Base-by-base conservation (phyloP, 139 green algal genomes). In the Chlamydomonas sp. region DNA sequence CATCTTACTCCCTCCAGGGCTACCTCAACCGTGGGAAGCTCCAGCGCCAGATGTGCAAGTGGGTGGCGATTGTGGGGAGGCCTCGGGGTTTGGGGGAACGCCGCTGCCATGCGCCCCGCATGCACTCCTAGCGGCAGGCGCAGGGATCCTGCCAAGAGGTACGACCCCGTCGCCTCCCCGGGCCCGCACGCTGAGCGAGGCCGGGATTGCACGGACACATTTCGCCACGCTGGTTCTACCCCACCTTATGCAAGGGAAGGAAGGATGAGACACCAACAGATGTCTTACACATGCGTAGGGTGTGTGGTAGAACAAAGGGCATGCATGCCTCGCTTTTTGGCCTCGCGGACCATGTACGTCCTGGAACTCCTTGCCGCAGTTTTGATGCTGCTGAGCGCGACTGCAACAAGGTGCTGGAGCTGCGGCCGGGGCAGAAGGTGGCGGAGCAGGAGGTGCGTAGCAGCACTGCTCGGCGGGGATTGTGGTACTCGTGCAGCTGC, bases 21-120 rank as follows among this genome's bases (percentile, higher is more conserved):
- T 95, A 92, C 80, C 67, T 95, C 10, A 80, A 90, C 10, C 83
- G 92, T 16, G 94, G 94, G 2, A 93, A 94, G 83, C 86, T 95
- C 12, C 90, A 92, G 77, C 76, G 88, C 2, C 85, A 92, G 67
- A 92, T 95, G 82, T 91, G 93, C 82, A 90, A 79, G 85, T 94
- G 59, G 2, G 82, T 81, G 75, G 17, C 5, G 14, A 5, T 31
- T 31, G 16, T 8, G 69, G 69, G 16, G 18, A 14, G 5, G 14
- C 14, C 64, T 69, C 9, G 64, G 9, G 64, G 64, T 9, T 69
- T 69, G 64, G 64, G 8, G 64, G 64, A 12, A 49, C 31, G 31
- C 31, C 31, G 31, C 31, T 49, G 31, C 31, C 31, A 49, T 49
- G 31, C 31, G 31, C 31, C 31, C 31, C 31, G 31, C 31, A 49